Percentiles rank a stretch among this genome's conserved stretches.
Conservation (phyloP, 495 filamentous ascomycete species). For the Penicillium roqueforti region DNA sequence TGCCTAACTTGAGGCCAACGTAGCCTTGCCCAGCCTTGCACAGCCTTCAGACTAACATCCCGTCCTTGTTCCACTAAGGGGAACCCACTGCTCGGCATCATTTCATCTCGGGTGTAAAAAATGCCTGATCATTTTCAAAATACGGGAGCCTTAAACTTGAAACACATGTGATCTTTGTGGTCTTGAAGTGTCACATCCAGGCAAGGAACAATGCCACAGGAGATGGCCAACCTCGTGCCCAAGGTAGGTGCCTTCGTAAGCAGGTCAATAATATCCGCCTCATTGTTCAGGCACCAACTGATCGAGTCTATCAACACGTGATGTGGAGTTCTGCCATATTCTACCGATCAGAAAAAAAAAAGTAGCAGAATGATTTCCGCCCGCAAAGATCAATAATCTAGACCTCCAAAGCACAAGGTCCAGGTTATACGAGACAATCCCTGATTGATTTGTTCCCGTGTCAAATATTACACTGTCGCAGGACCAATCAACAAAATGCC, state of each 20-base stretch:
- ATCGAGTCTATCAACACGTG: conserved; percentile 27
- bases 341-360: conserved; percentile 31
- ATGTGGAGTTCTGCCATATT: conserved; percentile 28
- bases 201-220: background rate
- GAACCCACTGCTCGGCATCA: background rate
- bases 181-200: background rate
- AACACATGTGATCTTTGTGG: background rate
- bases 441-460: background rate
- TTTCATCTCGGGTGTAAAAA: background rate
- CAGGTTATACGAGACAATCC: conserved; percentile 4
- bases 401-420: conserved; percentile 22
- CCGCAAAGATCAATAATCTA: conserved; percentile 19
- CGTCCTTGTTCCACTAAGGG: background rate
- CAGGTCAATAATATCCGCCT: conserved; percentile 3
- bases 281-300: background rate
- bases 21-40: background rate
- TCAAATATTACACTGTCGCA: conserved; percentile 5
- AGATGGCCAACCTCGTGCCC: background rate
- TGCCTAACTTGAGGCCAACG: conserved; percentile 3
- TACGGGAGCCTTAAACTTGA: background rate
- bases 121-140: background rate
- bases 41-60: background rate
- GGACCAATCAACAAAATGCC: conserved; percentile 26
- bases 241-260: no score
- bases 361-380: conserved; percentile 25